Evolutionary conservation across 768 basidiomycete species (phyloP).

Genomic region (Tylopilus balloui): DNA sequence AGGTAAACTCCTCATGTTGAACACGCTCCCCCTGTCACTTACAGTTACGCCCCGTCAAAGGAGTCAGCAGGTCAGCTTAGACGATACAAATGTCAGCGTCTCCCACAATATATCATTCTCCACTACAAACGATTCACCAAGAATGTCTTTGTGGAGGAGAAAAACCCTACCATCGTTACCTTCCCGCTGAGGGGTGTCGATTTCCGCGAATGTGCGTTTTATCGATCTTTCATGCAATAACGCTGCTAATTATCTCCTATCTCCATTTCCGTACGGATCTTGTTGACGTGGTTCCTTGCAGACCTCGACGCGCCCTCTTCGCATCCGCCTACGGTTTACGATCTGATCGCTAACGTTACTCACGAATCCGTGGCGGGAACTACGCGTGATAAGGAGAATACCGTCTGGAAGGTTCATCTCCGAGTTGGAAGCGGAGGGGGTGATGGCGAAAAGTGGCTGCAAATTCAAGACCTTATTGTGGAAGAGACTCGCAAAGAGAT

Average conservation of each 20-base stretch:
- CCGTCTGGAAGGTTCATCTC: conserved; percentile 90
- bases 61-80: conserved; percentile 83
- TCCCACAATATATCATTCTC: conserved; percentile 90
- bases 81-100: conserved; percentile 82
- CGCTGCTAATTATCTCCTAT: conserved; percentile 15
- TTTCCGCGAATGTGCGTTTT: conserved; percentile 78
- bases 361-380: conserved; percentile 96
- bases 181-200: conserved; percentile 93
- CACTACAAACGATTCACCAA: conserved; percentile 97
- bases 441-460: conserved; percentile 90
- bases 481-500: conserved; percentile 96
- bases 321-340: conserved; percentile 71
- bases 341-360: conserved; percentile 92
- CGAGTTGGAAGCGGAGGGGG: conserved; percentile 70
- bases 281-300: conserved; percentile 32
- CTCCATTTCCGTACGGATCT: conserved; percentile 23
- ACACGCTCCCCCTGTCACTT: conserved; percentile 12
- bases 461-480: conserved; percentile 94
- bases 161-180: conserved; percentile 98
- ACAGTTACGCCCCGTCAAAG: conserved; percentile 36
- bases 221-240: conserved; percentile 21
- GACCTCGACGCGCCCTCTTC: conserved; percentile 71
- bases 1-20: conserved; percentile 46
- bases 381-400: conserved; percentile 85
- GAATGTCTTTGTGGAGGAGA: conserved; percentile 95